A percentile compares a stretch with the other conserved stretches of the same genome.
phyloP scores from a whole-genome alignment of 305 asterid species.

The Plantago rigida region DNA sequence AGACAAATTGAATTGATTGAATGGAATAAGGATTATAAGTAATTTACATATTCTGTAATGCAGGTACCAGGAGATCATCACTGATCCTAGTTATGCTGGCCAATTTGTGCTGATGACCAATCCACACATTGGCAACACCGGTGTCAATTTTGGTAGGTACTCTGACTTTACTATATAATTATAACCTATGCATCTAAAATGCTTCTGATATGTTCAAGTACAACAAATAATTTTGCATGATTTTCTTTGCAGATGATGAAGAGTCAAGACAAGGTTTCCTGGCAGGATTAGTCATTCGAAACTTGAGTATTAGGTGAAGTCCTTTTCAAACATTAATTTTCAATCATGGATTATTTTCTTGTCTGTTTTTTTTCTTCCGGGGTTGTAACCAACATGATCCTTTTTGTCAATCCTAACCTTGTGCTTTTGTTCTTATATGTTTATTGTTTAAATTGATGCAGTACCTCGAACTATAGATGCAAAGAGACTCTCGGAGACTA shows the following conservation, averaged over 20 bases:
- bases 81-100: slow-evolving; percentile 95
- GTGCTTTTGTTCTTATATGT: slow-evolving; percentile 5
- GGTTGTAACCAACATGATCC: slow-evolving; percentile 12
- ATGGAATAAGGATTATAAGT: neutral
- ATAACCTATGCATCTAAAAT: slow-evolving; percentile 11
- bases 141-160: slow-evolving; percentile 71
- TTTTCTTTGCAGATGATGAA: slow-evolving; percentile 53
- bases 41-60: neutral
- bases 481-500: slow-evolving; percentile 66
- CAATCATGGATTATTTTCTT: neutral
- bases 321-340: slow-evolving; percentile 14
- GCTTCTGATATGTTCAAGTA: neutral
- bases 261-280: slow-evolving; percentile 80
- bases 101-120: slow-evolving; percentile 90
- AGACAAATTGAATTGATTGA: neutral
- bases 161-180: slow-evolving; percentile 15
- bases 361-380: neutral
- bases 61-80: slow-evolving; percentile 93
- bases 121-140: slow-evolving; percentile 92
- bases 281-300: slow-evolving; percentile 74
- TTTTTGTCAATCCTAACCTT: slow-evolving; percentile 6
- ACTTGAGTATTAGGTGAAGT: slow-evolving; percentile 72
- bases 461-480: slow-evolving; percentile 90
- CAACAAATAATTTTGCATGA: slow-evolving; percentile 15
- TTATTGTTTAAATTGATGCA: slow-evolving; percentile 30